These are phyloP conservation scores for Nowakowskiella sp. DNA, from an alignment of 192 early-diverging fungal genomes.

Conservation along the genomic window DNA sequence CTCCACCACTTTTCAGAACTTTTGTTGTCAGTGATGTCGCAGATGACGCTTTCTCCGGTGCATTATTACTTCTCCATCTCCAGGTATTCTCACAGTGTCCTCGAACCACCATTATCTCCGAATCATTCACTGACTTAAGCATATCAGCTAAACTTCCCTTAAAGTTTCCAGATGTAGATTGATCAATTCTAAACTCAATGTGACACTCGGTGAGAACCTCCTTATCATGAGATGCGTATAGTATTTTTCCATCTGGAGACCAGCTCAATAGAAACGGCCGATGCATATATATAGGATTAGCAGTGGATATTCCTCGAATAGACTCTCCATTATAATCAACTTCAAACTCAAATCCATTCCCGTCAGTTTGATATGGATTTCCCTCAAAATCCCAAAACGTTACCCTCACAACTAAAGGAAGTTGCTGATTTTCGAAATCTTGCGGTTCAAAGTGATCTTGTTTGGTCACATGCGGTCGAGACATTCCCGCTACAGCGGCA, in stretches of 20 bases:
- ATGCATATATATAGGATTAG: background rate
- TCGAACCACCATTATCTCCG: too few relatives aligned
- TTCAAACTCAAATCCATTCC: constrained; percentile 2
- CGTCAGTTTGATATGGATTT: constrained; percentile 1
- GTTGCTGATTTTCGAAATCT: too few relatives aligned
- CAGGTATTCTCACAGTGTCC: too few relatives aligned
- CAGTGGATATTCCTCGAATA: too few relatives aligned
- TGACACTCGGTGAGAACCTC: constrained; percentile 20
- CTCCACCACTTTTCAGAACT: too few relatives aligned
- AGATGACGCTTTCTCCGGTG: too few relatives aligned
- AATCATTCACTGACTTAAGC: too few relatives aligned
- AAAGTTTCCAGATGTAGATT: too few relatives aligned
- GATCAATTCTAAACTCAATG: constrained; percentile 12
- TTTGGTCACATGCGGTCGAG: constrained; percentile 8
- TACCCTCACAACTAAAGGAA: too few relatives aligned
- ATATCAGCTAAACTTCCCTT: too few relatives aligned
- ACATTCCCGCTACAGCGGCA: constrained; percentile 15
- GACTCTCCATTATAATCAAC: background rate
- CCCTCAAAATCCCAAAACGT: constrained; percentile 19
- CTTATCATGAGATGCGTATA: constrained; percentile 11
- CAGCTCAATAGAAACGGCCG: constrained; percentile 11
- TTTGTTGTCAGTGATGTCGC: too few relatives aligned
- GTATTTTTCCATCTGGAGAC: constrained; percentile 10
- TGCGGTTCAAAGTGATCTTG: constrained; percentile 8
- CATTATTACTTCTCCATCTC: too few relatives aligned